Base-by-base conservation (phyloP, 2,329 filamentous ascomycete genomes). In the Calycina marina region DNA sequence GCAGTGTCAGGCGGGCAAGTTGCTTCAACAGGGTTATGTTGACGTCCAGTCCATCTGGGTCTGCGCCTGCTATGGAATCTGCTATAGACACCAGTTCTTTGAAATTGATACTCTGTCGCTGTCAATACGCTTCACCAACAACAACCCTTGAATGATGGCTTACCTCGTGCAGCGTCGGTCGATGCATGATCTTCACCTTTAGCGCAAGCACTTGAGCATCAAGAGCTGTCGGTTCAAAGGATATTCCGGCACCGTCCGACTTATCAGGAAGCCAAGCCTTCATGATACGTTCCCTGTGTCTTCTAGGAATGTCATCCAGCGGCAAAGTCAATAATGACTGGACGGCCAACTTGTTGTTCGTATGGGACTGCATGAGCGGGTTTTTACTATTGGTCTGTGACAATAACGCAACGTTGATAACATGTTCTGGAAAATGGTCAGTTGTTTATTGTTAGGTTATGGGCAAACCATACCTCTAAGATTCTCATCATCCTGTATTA, bases 161-260 rank as follows among this genome's bases (percentile, higher is more conserved):
- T 44, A 54, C 53, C 25, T 63, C 53, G 40, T 69, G 65, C 35
- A 67, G 67, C 0, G 63, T 67, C 1, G 66, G 58, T n/a, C 58
- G 56, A 4, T 51, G 47, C 59, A 69, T 66, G 14, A 69, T 48
- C 42, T 65, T 69, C 3, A 58, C 48, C 40, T 61, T 57, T 29
- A 72, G 42, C 13, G 58, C 56, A 5, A 71, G 49, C 4, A 63
- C 43, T 22, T 39, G 35, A 17, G 44, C 36, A 32, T 48, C 34
- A n/a, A 46, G 25, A 18, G 37, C 30, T 14, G 34, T 34, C 2
- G 35, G 36, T 8, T 32, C 27, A 17, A 22, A 34, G 2, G 31
- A 36, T 5, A 29, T 12, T 4, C 30, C 31, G 12, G 34, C 17
- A 20, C 36, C 31, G 9, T 29, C 18, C 3, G 15, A 10, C 17